These are phyloP conservation scores for Oryza officinalis DNA, from an alignment of 176 grass and related monocot species.

Conservation along the genomic window DNA sequence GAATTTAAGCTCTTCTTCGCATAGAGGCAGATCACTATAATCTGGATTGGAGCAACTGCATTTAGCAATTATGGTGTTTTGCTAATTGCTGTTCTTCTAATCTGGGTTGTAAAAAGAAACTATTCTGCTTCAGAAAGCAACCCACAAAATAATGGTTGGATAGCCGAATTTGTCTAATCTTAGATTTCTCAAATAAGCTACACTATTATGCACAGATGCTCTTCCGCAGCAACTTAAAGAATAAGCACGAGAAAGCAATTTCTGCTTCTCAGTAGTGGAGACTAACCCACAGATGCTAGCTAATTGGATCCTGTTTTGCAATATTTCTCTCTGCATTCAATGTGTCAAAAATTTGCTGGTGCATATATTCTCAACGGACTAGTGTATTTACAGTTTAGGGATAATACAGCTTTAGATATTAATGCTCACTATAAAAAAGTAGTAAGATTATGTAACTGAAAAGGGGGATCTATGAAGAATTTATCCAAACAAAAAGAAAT, in stretches of 20 bases:
- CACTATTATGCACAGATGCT: not conserved
- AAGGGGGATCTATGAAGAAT: not conserved
- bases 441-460: slow-evolving; percentile 5
- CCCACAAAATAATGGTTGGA: not conserved
- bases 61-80: not conserved
- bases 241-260: not conserved
- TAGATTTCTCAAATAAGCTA: not conserved
- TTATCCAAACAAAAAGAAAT: not conserved
- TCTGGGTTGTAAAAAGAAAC: not conserved
- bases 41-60: not conserved
- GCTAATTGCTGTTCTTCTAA: not conserved
- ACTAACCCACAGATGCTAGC: not conserved
- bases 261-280: not conserved
- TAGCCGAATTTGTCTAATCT: not conserved
- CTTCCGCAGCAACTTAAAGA: not conserved
- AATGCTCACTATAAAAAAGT: not conserved
- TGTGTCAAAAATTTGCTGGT: not conserved
- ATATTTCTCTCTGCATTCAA: not conserved
- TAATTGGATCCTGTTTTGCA: not conserved
- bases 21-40: not conserved
- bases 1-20: slow-evolving; percentile 18
- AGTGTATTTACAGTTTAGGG: not conserved
- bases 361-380: not conserved
- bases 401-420: not conserved
- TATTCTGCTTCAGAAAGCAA: not conserved